Evolutionary conservation across 805 yeast species (phyloP), one percentile per base, ranked within the genome.

Genomic region (Sugiyamaella marilandica): DNA sequence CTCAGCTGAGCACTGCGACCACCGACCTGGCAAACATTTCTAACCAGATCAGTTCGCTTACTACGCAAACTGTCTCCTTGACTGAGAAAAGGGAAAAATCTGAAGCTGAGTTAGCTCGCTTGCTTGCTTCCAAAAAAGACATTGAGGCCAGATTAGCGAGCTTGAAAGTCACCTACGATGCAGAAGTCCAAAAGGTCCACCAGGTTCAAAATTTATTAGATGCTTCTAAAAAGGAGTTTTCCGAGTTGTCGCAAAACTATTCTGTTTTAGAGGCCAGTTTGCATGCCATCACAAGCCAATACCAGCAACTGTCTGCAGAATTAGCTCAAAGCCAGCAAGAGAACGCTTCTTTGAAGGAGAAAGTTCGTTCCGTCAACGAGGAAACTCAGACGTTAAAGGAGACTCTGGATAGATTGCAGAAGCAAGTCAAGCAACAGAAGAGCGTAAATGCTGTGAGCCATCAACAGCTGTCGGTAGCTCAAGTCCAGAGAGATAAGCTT

Each of bases 1-100:
- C 83, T 29, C 82, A 84, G 62, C 72, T 89, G 47, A 82, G 95
- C 1, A 79, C 80, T 55, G 92, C 96, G 2, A 82, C 94, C 5
- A 79, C 90, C 8, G 96, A 88, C 61, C 78, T 89, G 66, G 96
- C 95, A 13, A 88, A 91, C 60, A 75, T 87, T 41, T 85, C 95
- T 0, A 87, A 84, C 61, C 96, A 91, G 71, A 84, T 88, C 58
- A 82, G 82, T 57, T 85, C 96, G 0, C 73, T 92, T 58, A 79
- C 90, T 1, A 70, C 77, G 19, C 96, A 90, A 68, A 87, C 95
- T 1, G 74, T 86, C 0, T 77, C 76, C 13, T 75, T 86, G 31
- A 83, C 83, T 55, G 85, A 80, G 19, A 86, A 86, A 69, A 83
- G 88, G 56, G 72, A 79, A 16, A 78, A 82, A 55, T 89, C 96